These are phyloP conservation scores for Areca catechu DNA, from an alignment of 176 grass and related monocot genomes.

Conservation along the genomic window DNA sequence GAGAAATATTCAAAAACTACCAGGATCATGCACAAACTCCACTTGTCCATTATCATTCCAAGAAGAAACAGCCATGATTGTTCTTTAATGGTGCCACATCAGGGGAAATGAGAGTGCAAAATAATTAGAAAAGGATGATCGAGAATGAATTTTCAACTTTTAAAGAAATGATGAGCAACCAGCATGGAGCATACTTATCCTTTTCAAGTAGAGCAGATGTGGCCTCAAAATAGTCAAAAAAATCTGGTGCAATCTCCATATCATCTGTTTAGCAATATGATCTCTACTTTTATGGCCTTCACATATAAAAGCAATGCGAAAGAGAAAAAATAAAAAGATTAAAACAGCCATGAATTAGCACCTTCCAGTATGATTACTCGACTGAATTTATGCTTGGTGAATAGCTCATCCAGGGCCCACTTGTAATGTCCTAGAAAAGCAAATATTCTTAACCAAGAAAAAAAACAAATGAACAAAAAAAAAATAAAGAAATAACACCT, in stretches of 20 bases:
- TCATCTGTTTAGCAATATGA: conserved; percentile 60
- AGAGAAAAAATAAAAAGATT: conserved; percentile 8
- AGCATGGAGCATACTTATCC: conserved; percentile 58
- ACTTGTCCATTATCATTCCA: conserved; percentile 98
- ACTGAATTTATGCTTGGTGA: conserved; percentile 63
- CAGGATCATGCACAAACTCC: conserved; percentile 80
- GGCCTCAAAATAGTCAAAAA: conserved; percentile 90
- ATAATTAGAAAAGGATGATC: neutral
- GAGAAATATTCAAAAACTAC: conserved; percentile 19
- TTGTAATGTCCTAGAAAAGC: conserved; percentile 74
- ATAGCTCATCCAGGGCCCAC: conserved; percentile 93
- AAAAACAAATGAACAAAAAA: conserved; percentile 12
- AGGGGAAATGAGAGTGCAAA: conserved; percentile 13
- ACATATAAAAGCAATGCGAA: conserved; percentile 5
- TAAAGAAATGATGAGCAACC: conserved; percentile 15
- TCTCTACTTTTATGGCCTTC: conserved; percentile 12
- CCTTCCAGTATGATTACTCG: conserved; percentile 98
- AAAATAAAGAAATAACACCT: conserved; percentile 28
- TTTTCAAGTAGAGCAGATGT: conserved; percentile 77
- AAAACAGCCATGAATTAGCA: conserved; percentile 24
- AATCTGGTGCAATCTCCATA: conserved; percentile 94
- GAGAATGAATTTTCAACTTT: neutral
- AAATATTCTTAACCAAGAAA: conserved; percentile 23
- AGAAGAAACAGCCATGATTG: conserved; percentile 96
- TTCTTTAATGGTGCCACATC: conserved; percentile 34